phyloP scores from a whole-genome alignment of 2,329 filamentous ascomycete species.

The Sporothrix mexicana region DNA sequence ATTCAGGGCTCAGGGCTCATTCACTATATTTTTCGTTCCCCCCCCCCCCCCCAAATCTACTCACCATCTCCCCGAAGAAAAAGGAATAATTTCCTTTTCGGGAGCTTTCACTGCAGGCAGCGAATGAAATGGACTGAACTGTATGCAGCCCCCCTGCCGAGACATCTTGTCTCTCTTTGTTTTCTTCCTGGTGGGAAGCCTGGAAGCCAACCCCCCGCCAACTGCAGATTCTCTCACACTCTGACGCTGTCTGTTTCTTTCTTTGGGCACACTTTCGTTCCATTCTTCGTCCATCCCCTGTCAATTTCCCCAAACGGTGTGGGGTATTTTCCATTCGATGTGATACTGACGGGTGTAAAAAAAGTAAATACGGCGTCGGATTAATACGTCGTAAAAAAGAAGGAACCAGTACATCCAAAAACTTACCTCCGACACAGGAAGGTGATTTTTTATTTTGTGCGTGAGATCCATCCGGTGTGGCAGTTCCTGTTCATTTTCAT shows the following conservation, averaged over 20 bases:
- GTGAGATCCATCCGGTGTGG: conserved; percentile 10
- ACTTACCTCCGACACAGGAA: not conserved
- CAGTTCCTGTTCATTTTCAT: not conserved
- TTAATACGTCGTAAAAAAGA: too few relatives aligned
- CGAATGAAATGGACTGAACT: not conserved
- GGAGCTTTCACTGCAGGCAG: not conserved
- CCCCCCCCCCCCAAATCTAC: conserved; percentile 2
- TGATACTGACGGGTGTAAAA: not conserved
- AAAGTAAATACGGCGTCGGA: not conserved
- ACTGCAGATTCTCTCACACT: not conserved
- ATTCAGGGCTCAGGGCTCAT: not conserved
- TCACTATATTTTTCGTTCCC: not conserved
- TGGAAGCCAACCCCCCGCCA: not conserved
- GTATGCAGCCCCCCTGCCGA: conserved; percentile 12
- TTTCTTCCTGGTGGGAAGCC: not conserved
- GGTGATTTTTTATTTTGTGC: not conserved
- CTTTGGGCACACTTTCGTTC: too few relatives aligned
- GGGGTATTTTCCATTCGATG: conserved; percentile 11
- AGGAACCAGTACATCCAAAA: not conserved
- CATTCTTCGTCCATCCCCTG: not conserved
- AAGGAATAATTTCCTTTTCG: conserved; percentile 29
- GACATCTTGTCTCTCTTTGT: not conserved
- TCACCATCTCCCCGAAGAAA: not conserved
- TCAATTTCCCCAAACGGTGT: conserved; percentile 19
- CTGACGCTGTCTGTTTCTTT: not conserved